Conservation (phyloP, 2,329 filamentous ascomycete species). For the Aspergillus ochraceoroseus region DNA sequence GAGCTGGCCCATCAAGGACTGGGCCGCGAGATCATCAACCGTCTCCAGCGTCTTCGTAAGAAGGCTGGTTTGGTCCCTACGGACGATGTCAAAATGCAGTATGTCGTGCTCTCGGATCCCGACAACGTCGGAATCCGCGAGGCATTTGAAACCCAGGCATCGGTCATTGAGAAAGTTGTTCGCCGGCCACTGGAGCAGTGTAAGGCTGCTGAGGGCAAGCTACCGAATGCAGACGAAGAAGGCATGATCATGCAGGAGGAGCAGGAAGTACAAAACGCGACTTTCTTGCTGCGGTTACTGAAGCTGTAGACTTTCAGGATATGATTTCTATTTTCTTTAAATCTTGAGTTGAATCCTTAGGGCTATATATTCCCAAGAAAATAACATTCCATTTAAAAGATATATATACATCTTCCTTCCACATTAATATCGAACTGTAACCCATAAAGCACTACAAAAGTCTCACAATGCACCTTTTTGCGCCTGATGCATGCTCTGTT, state of each 20-base stretch:
- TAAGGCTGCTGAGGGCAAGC: constrained; percentile 55
- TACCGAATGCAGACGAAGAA: constrained; percentile 50
- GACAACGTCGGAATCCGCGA: constrained; percentile 67
- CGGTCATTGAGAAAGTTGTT: constrained; percentile 69
- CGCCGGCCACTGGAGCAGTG: constrained; percentile 71
- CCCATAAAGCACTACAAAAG: not conserved
- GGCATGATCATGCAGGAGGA: constrained; percentile 73
- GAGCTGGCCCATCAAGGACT: constrained; percentile 85
- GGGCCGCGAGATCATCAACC: constrained; percentile 85
- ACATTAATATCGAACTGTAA: constrained; percentile 1
- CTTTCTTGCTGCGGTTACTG: constrained; percentile 69
- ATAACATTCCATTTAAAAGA: constrained; percentile 10
- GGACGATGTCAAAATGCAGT: constrained; percentile 95
- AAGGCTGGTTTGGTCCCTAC: constrained; percentile 86
- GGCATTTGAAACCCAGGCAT: constrained; percentile 64
- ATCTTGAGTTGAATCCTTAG: constrained; percentile 11
- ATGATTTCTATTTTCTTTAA: not conserved
- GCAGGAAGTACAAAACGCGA: constrained; percentile 79
- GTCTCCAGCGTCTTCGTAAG: constrained; percentile 88
- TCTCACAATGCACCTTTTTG: constrained; percentile 4
- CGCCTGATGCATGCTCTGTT: constrained; percentile 5
- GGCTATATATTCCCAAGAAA: constrained; percentile 10
- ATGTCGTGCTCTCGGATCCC: constrained; percentile 72
- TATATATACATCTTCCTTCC: constrained; percentile 2
- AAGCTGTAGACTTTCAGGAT: constrained; percentile 55